Base-by-base conservation (phyloP, 192 early-diverging fungal species). In the Podila epicladia region DNA sequence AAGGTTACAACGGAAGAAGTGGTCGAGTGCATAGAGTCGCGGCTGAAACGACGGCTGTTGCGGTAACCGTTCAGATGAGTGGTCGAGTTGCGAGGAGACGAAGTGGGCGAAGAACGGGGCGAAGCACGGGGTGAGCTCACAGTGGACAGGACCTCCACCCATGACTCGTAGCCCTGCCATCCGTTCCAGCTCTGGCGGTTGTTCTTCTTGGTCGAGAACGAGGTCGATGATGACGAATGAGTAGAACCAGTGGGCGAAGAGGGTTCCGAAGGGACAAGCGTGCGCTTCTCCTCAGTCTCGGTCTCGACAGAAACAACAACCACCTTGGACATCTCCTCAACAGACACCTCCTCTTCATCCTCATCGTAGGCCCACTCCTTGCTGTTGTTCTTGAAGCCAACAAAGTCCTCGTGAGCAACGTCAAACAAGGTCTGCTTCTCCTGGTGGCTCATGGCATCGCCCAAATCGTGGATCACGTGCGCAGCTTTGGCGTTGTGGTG, bases 131-230 rank as follows among this genome's bases (percentile, higher is more conserved):
- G 77, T 0, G 77, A 73, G 58, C 73, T 72, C 48, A 80, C 71
- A 19, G 71, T 73, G 24, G 57, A 60, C 19, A 80, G 57, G 9
- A 80, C 77, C 51, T 72, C 77, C 61, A 80, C 68, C 77, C 71
- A 80, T 1, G 71, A 69, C 55, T 80, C 77, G 13, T 80, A 80
- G 41, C 77, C 77, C 20, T 80, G 77, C 77, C 77, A 80, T 32
- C 77, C 77, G 29, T 67, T 80, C 77, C 77, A 80, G 32, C 71
- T 73, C n/a, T 80, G 70, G 38, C 77, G 77, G 31, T 65, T 22
- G 22, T 37, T 74, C 65, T 69, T 80, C 48, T 72, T 80, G 58
- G 64, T 5, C 41, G 68, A 24, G 3, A 37, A 38, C 33, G 33
- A 50, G 26, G 62, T 20, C 9, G 45, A 35, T 15, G 70, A 55